A percentile compares a stretch with the other conserved stretches of the same genome.
Evolutionary conservation across 345 rosid species (phyloP).

Genomic region (Mercurialis annua): DNA sequence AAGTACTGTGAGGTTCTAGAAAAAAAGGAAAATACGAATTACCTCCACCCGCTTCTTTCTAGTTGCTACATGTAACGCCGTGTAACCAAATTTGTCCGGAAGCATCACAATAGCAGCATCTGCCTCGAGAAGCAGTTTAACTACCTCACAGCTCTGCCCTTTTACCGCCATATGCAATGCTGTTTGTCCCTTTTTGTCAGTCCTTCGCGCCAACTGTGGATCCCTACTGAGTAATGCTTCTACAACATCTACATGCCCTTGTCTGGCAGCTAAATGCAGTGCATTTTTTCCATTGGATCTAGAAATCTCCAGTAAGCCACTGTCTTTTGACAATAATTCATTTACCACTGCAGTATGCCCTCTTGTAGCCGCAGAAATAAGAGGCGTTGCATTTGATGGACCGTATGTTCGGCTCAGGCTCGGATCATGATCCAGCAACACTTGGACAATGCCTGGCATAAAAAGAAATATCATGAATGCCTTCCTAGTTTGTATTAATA

Average conservation of each 20-base stretch:
- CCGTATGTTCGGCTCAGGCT: slow-evolving; percentile 66
- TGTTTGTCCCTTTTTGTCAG: slow-evolving; percentile 94
- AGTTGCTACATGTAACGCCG: slow-evolving; percentile 93
- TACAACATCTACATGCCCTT: slow-evolving; percentile 76
- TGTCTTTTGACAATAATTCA: slow-evolving; percentile 75
- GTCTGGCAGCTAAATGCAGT: slow-evolving; percentile 87
- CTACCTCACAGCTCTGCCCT: slow-evolving; percentile 88
- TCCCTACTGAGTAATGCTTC: slow-evolving; percentile 71
- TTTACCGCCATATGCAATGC: slow-evolving; percentile 96
- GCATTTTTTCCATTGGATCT: slow-evolving; percentile 90
- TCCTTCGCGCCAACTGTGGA: slow-evolving; percentile 80
- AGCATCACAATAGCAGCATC: slow-evolving; percentile 96
- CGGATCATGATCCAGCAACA: slow-evolving; percentile 76
- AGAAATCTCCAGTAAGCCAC: slow-evolving; percentile 62
- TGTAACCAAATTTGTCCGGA: slow-evolving; percentile 86
- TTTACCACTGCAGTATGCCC: slow-evolving; percentile 87
- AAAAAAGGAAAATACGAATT: slow-evolving; percentile 20
- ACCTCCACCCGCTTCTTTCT: slow-evolving; percentile 90
- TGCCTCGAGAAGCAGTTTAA: slow-evolving; percentile 77
- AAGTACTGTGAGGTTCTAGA: neutral
- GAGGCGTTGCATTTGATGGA: slow-evolving; percentile 86
- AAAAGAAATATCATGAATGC: neutral
- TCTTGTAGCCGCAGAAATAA: slow-evolving; percentile 81
- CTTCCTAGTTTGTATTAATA: neutral
- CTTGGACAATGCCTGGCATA: slow-evolving; percentile 79